phyloP scores from a whole-genome alignment of 1,139 yeast genomes.

The Yamadazyma siamensis region DNA sequence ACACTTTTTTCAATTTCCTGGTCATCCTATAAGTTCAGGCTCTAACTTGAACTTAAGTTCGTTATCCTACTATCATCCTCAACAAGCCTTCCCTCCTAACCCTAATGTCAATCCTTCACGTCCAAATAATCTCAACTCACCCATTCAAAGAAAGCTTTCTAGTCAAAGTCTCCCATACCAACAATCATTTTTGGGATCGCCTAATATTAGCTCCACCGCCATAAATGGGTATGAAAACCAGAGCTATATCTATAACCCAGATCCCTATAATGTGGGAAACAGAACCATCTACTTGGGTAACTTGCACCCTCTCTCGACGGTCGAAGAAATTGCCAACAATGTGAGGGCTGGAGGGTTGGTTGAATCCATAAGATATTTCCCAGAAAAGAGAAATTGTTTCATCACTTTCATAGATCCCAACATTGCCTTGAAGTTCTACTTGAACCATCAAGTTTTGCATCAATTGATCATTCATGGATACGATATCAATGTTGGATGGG shows the following conservation, averaged over 20 bases:
- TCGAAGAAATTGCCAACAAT: constrained; percentile 50
- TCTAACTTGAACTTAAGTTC: constrained; percentile 5
- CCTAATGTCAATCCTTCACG: constrained; percentile 1
- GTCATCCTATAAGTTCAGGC: not conserved
- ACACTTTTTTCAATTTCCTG: constrained; percentile 1
- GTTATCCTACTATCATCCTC: constrained; percentile 3
- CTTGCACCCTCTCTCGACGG: constrained; percentile 41
- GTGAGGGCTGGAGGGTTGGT: constrained; percentile 49
- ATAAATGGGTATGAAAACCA: constrained; percentile 5
- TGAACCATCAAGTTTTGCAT: constrained; percentile 45
- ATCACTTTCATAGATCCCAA: constrained; percentile 44
- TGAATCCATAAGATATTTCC: constrained; percentile 35
- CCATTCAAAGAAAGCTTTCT: constrained; percentile 3
- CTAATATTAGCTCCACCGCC: constrained; percentile 2
- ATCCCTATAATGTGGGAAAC: constrained; percentile 32
- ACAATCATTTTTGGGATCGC: constrained; percentile 5
- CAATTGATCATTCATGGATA: constrained; percentile 46
- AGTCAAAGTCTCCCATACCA: constrained; percentile 2
- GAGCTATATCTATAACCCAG: constrained; percentile 15
- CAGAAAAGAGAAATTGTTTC: constrained; percentile 40
- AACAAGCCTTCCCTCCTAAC: constrained; percentile 2
- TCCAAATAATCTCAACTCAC: not conserved
- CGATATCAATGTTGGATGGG: constrained; percentile 47
- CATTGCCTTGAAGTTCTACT: constrained; percentile 39
- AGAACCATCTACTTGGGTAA: constrained; percentile 45